Percentiles rank a stretch among this genome's conserved stretches.
phyloP scores from a whole-genome alignment of 176 grass and related monocot genomes.

The sorghum (Sorghum bicolor) region Sorghum_bicolor_NCBIv3 NC_012878.2:59201001-59201500 shows the following conservation, averaged over 20 bases:
- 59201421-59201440: background rate
- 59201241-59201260: background rate
- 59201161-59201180: background rate
- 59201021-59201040: rapidly evolving
- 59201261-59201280: background rate
- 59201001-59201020: background rate
- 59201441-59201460: background rate
- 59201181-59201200: background rate
- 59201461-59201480: background rate
- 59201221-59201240: background rate
- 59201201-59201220: background rate
- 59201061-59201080: background rate
- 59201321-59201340: constrained; percentile 6
- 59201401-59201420: background rate
- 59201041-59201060: background rate
- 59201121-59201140: background rate
- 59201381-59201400: background rate
- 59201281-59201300: background rate
- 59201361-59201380: background rate
- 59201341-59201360: constrained; percentile 19
- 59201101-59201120: background rate
- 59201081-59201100: background rate
- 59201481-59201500: background rate
- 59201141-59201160: too few species aligned
- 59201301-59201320: background rate